Percentiles rank a stretch among this genome's conserved stretches.
Evolutionary conservation across 2,329 filamentous ascomycete species (phyloP).

Genomic region (Scolecobasidium constrictum): DNA sequence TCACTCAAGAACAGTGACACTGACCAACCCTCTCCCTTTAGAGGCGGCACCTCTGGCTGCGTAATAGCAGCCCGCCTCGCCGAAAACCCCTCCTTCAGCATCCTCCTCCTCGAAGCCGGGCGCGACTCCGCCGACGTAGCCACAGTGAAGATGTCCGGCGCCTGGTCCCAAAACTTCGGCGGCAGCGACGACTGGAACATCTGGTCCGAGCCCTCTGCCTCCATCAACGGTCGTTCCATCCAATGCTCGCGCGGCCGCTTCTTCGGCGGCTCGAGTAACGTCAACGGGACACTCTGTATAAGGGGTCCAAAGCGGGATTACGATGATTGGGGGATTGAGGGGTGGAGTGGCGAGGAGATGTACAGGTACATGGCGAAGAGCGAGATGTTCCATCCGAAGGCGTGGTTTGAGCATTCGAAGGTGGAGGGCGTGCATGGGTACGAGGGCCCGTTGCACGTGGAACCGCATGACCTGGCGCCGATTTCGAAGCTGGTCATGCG

Average conservation of each 20-base stretch:
- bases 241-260: background rate
- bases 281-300: conserved; percentile 1
- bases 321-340: conserved; percentile 1
- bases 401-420: too few species aligned
- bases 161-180: background rate
- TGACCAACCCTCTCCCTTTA: background rate
- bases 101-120: conserved; percentile 3
- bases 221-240: background rate
- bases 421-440: too few species aligned
- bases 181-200: background rate
- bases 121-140: background rate
- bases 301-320: background rate
- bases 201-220: background rate
- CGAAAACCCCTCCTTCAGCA: conserved; percentile 14
- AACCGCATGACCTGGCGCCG: too few species aligned
- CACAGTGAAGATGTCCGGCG: background rate
- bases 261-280: background rate
- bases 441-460: too few species aligned
- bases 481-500: too few species aligned
- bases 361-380: too few species aligned
- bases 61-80: conserved; percentile 18
- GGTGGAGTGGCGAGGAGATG: too few species aligned
- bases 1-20: too few species aligned
- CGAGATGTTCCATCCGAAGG: too few species aligned
- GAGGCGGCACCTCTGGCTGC: conserved; percentile 16